phyloP scores from a whole-genome alignment of 139 green algal species.

The Picochlorum sp. region DNA sequence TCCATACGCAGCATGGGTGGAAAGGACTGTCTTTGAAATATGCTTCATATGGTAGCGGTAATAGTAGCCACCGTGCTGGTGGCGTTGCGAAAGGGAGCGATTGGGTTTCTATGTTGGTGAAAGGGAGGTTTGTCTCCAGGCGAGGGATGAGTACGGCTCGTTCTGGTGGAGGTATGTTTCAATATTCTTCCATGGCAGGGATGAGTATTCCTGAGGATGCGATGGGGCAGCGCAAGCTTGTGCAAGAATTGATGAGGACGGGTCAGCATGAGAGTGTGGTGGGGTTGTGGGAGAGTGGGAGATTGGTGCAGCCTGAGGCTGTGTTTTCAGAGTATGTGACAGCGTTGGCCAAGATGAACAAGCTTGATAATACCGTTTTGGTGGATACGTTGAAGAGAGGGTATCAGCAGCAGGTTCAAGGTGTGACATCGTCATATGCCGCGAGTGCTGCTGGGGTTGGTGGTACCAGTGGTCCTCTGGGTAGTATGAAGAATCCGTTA shows the following conservation, averaged over 20 bases:
- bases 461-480: constrained; percentile 26
- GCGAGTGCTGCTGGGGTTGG: constrained; percentile 6
- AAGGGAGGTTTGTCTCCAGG: too few relatives aligned
- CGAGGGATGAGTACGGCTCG: too few relatives aligned
- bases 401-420: not conserved
- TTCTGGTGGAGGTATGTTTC: too few relatives aligned
- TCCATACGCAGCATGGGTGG: too few relatives aligned
- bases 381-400: constrained; percentile 41
- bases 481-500: constrained; percentile 57
- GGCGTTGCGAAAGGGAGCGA: too few relatives aligned
- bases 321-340: constrained; percentile 82
- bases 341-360: constrained; percentile 67
- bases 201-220: constrained; percentile 19
- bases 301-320: constrained; percentile 27
- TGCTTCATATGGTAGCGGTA: too few relatives aligned
- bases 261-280: constrained; percentile 57
- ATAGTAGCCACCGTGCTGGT: too few relatives aligned
- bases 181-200: too few relatives aligned
- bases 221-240: constrained; percentile 35
- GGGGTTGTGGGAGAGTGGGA: constrained; percentile 44
- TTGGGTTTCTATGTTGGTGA: too few relatives aligned
- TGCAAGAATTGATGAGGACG: constrained; percentile 52
- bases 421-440: too few relatives aligned
- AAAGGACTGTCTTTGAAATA: too few relatives aligned
- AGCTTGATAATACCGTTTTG: constrained; percentile 63